These are phyloP conservation scores for Glycine soja DNA, from an alignment of 306 rosid genomes.

Conservation along the genomic window DNA sequence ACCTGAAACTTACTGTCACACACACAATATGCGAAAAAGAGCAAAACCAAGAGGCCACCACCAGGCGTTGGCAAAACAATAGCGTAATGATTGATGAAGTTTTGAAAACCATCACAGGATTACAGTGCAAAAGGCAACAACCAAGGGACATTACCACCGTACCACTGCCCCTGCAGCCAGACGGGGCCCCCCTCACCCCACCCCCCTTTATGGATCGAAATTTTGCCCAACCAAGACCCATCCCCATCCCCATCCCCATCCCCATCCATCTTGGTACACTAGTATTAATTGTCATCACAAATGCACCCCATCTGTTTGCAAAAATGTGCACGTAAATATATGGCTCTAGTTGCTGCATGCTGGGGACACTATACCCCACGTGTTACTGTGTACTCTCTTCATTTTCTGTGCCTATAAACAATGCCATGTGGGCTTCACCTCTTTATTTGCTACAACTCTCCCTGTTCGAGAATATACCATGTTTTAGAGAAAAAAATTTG, in stretches of 20 bases:
- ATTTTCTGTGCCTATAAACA: constrained; percentile 44
- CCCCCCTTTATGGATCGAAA: not conserved
- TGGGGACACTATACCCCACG: constrained; percentile 50
- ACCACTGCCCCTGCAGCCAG: not conserved
- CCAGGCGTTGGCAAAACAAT: too few relatives aligned
- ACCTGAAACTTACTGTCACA: too few relatives aligned
- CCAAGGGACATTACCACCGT: not conserved
- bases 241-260: constrained; percentile 40
- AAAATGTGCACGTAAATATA: constrained; percentile 32
- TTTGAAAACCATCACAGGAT: constrained; percentile 11
- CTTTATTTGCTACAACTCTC: not conserved
- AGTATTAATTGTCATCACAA: constrained; percentile 43
- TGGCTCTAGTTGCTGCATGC: constrained; percentile 45
- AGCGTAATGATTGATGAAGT: not conserved
- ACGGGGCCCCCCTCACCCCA: constrained; percentile 40
- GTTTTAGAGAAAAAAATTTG: too few relatives aligned
- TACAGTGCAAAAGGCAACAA: constrained; percentile 37
- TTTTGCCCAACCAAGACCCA: constrained; percentile 1
- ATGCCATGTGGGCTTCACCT: constrained; percentile 51
- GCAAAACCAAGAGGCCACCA: too few relatives aligned
- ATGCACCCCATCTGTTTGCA: constrained; percentile 11
- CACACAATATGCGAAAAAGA: too few relatives aligned
- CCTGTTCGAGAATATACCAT: too few relatives aligned
- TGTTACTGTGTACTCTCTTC: constrained; percentile 38
- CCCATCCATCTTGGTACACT: constrained; percentile 39